Evolutionary conservation across 768 basidiomycete genomes (phyloP), one percentile per base, ranked within the genome.

Genomic region (Amanita thiersii): DNA sequence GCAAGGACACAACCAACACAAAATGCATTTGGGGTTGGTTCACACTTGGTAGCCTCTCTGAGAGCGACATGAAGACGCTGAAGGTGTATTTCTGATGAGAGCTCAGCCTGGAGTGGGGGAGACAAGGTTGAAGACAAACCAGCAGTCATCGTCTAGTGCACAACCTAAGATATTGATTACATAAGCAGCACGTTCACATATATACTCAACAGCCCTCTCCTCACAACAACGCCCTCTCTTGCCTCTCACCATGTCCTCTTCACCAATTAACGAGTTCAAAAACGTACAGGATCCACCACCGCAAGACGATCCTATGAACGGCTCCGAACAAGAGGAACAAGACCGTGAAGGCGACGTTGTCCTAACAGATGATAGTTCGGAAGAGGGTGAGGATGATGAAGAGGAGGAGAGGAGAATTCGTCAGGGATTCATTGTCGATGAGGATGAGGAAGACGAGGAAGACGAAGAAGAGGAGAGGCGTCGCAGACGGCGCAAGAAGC

Each of bases 341-440:
- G 78, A 75, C 39, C 72, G 64, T 14, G 73, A 71, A 40, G 76
- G 68, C 28, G 79, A 79, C 55, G 70, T 68, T 39, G 58, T 68
- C 52, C 73, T 72, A 43, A 75, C 79, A 14, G 85, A 86, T 56
- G 87, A 91, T 61, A 90, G 87, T 58, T 90, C 87, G 33, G 88
- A 89, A 52, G 86, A 91, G 55, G 83, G 77, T 25, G 88, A 93
- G 26, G 91, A 94, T 36, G 91, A 94, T 55, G 86, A 80, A 52
- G 93, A 94, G 47, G 91, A 91, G 64, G 84, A 69, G 52, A 73
- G 76, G 44, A 70, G 76, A 43, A 78, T 96, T 43, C 68, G 79
- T 38, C 86, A 92, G 37, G 92, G 88, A 0, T 96, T 97, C 56
- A 96, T 97, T 52, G 91, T 92, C 5, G 86, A 86, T 43, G 86